Conservation (phyloP, 768 basidiomycete species). For the Kwoniella pini region DNA sequence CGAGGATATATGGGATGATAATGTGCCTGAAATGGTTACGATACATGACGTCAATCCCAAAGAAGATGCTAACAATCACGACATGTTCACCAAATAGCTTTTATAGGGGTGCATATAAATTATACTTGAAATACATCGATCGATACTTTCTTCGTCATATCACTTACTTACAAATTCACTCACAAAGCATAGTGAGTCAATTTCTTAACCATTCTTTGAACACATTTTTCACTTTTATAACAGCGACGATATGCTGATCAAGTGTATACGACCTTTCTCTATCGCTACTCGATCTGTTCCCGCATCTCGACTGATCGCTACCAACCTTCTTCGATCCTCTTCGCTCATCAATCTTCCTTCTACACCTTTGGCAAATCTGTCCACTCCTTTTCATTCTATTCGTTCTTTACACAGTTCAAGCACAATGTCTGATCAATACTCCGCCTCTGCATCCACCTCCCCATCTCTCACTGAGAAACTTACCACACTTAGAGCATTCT, state of each 20-base stretch:
- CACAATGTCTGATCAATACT: conserved; percentile 64
- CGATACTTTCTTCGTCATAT: too few relatives aligned
- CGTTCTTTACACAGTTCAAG: conserved; percentile 17
- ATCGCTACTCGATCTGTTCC: not conserved
- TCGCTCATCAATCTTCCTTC: not conserved
- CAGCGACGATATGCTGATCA: conserved; percentile 5
- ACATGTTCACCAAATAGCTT: too few relatives aligned
- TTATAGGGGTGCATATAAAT: too few relatives aligned
- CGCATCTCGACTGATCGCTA: not conserved
- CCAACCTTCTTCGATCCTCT: not conserved
- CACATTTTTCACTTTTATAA: not conserved
- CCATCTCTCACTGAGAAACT: conserved; percentile 59
- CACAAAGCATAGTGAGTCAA: not conserved
- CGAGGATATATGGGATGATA: too few relatives aligned
- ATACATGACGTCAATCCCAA: too few relatives aligned
- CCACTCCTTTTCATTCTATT: conserved; percentile 14
- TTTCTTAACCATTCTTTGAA: not conserved
- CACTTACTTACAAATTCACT: too few relatives aligned
- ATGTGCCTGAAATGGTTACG: too few relatives aligned
- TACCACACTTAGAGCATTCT: conserved; percentile 64
- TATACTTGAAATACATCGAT: too few relatives aligned
- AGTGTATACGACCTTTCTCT: not conserved
- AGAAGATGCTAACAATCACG: too few relatives aligned
- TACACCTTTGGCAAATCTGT: not conserved
- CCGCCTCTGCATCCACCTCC: conserved; percentile 58